Conservation (phyloP, 805 yeast genomes). For the Lipomyces starkeyi region DNA sequence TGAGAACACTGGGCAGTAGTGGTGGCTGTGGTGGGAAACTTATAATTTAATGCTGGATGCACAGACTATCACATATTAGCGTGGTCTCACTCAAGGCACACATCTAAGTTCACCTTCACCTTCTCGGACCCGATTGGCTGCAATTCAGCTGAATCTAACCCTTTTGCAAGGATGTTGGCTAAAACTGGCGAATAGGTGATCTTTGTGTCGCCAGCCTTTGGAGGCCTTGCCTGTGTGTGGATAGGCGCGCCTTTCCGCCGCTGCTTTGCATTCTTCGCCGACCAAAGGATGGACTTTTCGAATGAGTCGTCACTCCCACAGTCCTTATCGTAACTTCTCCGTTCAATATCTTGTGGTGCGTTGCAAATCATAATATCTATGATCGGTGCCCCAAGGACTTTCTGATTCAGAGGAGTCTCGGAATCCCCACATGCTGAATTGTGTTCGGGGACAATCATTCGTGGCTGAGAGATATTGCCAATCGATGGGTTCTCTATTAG, state of each 20-base stretch:
- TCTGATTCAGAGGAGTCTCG: not conserved
- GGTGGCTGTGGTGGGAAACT: not conserved
- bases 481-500: slow-evolving; percentile 1
- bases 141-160: slow-evolving; percentile 10
- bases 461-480: not conserved
- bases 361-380: not conserved
- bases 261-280: slow-evolving; percentile 26
- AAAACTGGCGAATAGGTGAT: slow-evolving; percentile 35
- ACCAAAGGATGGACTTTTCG: slow-evolving; percentile 33
- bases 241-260: not conserved
- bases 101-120: not conserved
- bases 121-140: slow-evolving; percentile 5
- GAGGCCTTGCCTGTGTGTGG: slow-evolving; percentile 6
- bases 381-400: not conserved
- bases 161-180: slow-evolving; percentile 28
- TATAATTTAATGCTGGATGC: not conserved
- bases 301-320: slow-evolving; percentile 29
- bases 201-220: slow-evolving; percentile 12
- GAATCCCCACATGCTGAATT: not conserved
- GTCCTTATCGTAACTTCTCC: slow-evolving; percentile 7
- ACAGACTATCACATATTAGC: not conserved
- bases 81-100: not conserved
- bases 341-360: not conserved
- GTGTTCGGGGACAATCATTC: not conserved
- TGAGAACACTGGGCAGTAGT: not conserved